Evolutionary conservation across 2,329 filamentous ascomycete genomes (phyloP).

Genomic region (Aspergillus intermedius): DNA sequence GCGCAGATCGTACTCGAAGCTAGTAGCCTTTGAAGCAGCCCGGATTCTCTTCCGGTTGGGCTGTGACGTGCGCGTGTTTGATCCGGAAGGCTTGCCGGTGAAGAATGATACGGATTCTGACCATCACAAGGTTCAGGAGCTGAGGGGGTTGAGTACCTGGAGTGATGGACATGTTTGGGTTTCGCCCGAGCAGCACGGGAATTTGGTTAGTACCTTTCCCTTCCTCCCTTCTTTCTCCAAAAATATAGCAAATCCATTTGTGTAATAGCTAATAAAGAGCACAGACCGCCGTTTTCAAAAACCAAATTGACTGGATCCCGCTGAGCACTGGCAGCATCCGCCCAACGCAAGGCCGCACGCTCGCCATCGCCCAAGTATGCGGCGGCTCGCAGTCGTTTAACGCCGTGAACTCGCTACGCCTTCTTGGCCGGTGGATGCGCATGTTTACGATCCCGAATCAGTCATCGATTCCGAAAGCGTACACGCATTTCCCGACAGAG

Average conservation of each 20-base stretch:
- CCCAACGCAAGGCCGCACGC: constrained; percentile 59
- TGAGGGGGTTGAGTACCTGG: constrained; percentile 56
- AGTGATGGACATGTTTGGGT: constrained; percentile 62
- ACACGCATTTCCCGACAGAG: constrained; percentile 55
- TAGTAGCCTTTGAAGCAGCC: constrained; percentile 54
- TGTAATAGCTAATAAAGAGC: neutral
- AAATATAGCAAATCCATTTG: too few relatives aligned
- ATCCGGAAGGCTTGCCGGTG: constrained; percentile 54
- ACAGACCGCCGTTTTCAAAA: constrained; percentile 60
- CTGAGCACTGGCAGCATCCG: constrained; percentile 55
- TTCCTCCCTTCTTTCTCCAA: neutral
- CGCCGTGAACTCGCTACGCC: constrained; percentile 58
- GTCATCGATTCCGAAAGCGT: constrained; percentile 57
- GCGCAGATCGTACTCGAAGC: constrained; percentile 51
- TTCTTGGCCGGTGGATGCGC: constrained; percentile 63
- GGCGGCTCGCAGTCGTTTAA: constrained; percentile 64
- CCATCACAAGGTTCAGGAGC: constrained; percentile 57
- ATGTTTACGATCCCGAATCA: constrained; percentile 65
- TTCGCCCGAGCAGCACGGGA: constrained; percentile 61
- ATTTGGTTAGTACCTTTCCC: constrained; percentile 40
- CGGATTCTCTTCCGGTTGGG: constrained; percentile 59
- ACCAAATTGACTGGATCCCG: constrained; percentile 66
- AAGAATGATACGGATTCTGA: constrained; percentile 55
- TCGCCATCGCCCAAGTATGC: constrained; percentile 56
- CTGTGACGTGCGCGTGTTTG: constrained; percentile 59